Evolutionary conservation across 768 basidiomycete species (phyloP), one percentile per base, ranked within the genome.

Genomic region (Pleurotus platypus): DNA sequence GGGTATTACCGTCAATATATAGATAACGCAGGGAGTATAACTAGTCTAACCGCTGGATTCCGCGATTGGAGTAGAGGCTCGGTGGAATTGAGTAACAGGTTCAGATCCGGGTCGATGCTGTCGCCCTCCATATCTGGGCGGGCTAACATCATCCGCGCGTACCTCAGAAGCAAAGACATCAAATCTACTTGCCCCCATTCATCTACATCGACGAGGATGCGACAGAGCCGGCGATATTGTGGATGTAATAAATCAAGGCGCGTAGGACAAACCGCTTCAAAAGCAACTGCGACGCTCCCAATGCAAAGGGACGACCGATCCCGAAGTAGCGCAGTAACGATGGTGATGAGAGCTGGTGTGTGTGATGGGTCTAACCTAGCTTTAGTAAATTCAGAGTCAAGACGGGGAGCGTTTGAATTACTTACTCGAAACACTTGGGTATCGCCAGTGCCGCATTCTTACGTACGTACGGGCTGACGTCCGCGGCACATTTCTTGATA

Each of bases 111-210:
- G 67, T 98, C 96, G 11, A 90, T 66, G 18, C 49, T 60, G 30
- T 65, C 69, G 9, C 51, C 64, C 6, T 68, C 70, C 3, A 64
- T 67, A 1, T 69, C 70, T 8, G 92, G 87, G 60, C 85, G 76
- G 1, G 83, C 80, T 30, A 97, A 77, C 92, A 96, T 95, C 0
- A 80, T 82, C 50, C 95, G 75, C 2, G 84, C 90, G 67, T 99
- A 99, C 58, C 90, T 77, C 56, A 86, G 71, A 30, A 99, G 78
- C 12, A 98, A 77, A 45, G 87, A 81, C 59, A 96, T 77, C 16
- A 94, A 70, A 46, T 87, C 83, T 5, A 89, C 83, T 69, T 98
- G 97, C 0, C 94, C 94, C 97, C 97, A 99, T 68, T 97, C 96
- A 64, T 99, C 97, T 3, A 89, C 86, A 64, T 99, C 94, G 35